These are phyloP conservation scores for Kodamaea suecica DNA, from an alignment of 1,139 yeast genomes.

Conservation along the genomic window DNA sequence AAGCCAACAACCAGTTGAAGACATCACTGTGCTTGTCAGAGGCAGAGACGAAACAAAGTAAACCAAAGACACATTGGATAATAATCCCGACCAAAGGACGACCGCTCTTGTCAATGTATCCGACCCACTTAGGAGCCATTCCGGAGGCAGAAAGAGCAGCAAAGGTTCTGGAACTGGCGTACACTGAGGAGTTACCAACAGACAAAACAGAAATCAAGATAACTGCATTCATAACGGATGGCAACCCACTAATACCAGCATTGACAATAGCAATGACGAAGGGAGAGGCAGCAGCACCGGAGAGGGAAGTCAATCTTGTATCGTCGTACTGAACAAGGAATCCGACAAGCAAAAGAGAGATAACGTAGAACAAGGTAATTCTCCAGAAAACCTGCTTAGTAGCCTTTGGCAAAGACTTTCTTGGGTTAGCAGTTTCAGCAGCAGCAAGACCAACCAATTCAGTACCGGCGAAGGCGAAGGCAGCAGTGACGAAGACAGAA, in stretches of 20 bases:
- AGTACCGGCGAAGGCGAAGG: slow-evolving; percentile 42
- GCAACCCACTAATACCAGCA: slow-evolving; percentile 25
- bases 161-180: slow-evolving; percentile 76
- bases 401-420: slow-evolving; percentile 63
- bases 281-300: slow-evolving; percentile 63
- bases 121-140: slow-evolving; percentile 70
- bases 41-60: slow-evolving; percentile 40
- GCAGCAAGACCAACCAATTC: slow-evolving; percentile 51
- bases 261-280: slow-evolving; percentile 52
- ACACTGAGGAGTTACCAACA: slow-evolving; percentile 45
- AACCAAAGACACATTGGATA: slow-evolving; percentile 45
- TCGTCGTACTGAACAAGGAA: slow-evolving; percentile 65
- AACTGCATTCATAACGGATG: slow-evolving; percentile 26
- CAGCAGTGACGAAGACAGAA: slow-evolving; percentile 41
- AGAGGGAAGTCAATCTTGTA: slow-evolving; percentile 42
- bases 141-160: slow-evolving; percentile 81
- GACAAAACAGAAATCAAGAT: slow-evolving; percentile 25
- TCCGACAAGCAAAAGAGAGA: slow-evolving; percentile 59
- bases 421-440: slow-evolving; percentile 43
- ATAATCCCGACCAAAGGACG: slow-evolving; percentile 70
- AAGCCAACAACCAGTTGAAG: slow-evolving; percentile 36
- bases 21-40: slow-evolving; percentile 30
- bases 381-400: slow-evolving; percentile 74
- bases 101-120: slow-evolving; percentile 71
- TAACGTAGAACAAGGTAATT: slow-evolving; percentile 59